phyloP scores from a whole-genome alignment of 1,284 basidiomycete species.

The Cutaneotrichosporon daszewskae region DNA sequence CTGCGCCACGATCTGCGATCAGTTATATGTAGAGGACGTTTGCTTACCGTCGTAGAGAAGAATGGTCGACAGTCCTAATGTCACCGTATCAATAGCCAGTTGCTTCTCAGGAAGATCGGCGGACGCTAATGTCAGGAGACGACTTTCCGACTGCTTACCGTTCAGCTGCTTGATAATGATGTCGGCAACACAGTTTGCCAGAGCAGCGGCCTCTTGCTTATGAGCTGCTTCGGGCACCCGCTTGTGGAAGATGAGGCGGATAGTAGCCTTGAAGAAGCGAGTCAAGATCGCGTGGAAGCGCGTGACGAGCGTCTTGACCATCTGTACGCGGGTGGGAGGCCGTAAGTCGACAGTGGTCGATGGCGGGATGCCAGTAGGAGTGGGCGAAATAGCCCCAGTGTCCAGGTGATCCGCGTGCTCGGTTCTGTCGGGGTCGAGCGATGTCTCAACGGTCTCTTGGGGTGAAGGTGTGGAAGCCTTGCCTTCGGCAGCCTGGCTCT shows the following conservation, averaged over 20 bases:
- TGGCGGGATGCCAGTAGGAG: neutral
- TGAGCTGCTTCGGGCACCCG: constrained; percentile 70
- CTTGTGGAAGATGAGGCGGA: constrained; percentile 74
- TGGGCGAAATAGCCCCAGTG: too few relatives aligned
- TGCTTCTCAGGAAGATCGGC: constrained; percentile 17
- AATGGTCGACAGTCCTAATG: constrained; percentile 65
- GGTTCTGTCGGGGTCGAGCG: constrained; percentile 1
- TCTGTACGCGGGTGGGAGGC: constrained; percentile 11
- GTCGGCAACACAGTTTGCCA: constrained; percentile 64
- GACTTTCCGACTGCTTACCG: constrained; percentile 2
- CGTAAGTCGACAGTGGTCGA: constrained; percentile 1
- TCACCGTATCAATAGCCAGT: constrained; percentile 56
- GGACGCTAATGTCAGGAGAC: neutral
- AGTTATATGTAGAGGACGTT: constrained; percentile 1
- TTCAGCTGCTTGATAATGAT: constrained; percentile 69
- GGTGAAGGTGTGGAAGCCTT: too few relatives aligned
- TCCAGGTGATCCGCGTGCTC: too few relatives aligned
- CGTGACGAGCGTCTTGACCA: constrained; percentile 65
- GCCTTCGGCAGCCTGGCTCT: neutral
- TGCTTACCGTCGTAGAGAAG: constrained; percentile 76
- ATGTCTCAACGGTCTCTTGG: neutral
- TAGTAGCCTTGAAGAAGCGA: constrained; percentile 85
- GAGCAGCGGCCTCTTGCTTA: constrained; percentile 67
- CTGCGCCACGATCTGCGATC: constrained; percentile 61
- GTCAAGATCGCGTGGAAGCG: constrained; percentile 71